Conservation (phyloP, 1,139 yeast species). For the Yamadazyma pseudoaaseri region DNA sequence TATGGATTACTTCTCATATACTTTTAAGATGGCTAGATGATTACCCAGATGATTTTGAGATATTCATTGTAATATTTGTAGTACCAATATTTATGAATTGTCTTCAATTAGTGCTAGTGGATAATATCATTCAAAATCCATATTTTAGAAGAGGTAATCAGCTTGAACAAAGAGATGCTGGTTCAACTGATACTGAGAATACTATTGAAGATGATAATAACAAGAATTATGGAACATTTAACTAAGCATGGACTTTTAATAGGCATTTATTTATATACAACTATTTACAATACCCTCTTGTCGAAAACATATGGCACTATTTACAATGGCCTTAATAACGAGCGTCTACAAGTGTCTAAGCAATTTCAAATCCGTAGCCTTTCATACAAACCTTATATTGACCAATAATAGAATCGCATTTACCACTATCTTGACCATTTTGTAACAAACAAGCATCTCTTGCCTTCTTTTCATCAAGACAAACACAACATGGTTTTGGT, state of each 20-base stretch:
- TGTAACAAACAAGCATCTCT: conserved; percentile 86
- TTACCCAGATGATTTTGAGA: conserved; percentile 74
- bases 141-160: conserved; percentile 20
- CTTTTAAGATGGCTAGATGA: conserved; percentile 74
- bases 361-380: conserved; percentile 73
- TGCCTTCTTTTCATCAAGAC: conserved; percentile 76
- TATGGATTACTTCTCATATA: conserved; percentile 47
- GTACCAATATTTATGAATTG: conserved; percentile 81
- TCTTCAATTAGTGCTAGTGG: conserved; percentile 82
- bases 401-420: conserved; percentile 70
- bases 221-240: conserved; percentile 10
- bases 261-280: too few relatives aligned
- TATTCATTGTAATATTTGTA: conserved; percentile 81
- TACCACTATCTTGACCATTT: conserved; percentile 81
- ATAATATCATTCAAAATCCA: conserved; percentile 73
- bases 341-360: conserved; percentile 6
- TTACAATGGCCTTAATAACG: conserved; percentile 1
- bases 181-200: neutral
- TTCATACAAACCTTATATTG: conserved; percentile 87
- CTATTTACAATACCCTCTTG: too few relatives aligned
- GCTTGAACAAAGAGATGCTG: conserved; percentile 4
- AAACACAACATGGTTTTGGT: conserved; percentile 97
- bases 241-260: too few relatives aligned
- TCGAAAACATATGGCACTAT: too few relatives aligned
- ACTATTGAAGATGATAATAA: neutral